Base-by-base conservation (phyloP, 306 rosid genomes). In the Citrullus amarus region DNA sequence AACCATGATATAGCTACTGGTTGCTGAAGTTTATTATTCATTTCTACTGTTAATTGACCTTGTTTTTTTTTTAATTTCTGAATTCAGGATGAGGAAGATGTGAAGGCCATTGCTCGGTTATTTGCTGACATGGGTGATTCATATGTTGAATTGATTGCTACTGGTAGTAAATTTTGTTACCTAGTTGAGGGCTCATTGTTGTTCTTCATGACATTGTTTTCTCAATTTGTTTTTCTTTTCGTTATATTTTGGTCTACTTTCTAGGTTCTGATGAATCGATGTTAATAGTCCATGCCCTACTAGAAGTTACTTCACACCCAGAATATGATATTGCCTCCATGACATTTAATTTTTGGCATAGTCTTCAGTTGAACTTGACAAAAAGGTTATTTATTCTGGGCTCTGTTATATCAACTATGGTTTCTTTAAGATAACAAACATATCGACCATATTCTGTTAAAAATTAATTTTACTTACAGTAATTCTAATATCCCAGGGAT, bases 51-150 rank as follows among this genome's bases (percentile, higher is more conserved):
- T 78, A 41, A 28, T 76, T 66, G 68, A 58, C 74, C n/a, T 54
- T 53, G 11, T 34, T 25, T 25, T 25, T 25, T 25, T 25, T 25
- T 25, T 25, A 54, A 36, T 83, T 46, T 81, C 78, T 82, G 22
- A 67, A 86, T 86, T 80, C 78, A 96, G 99, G 99, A 92, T 75
- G 99, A 96, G 85, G 99, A 96, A 87, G 99, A 96, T 79, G 98
- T 91, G 85, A 96, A 96, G 94, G 98, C 99, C 9, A 91, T 96
- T 88, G 97, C 96, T 79, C 91, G 98, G 82, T 89, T 96, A 82
- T 96, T 91, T 90, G 93, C 99, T 16, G 99, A 93, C 89, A 93
- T 96, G 99, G 99, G 99, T 63, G 98, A 96, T 87, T 92, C 98
- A 56, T 96, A 93, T 41, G 98, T 96, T 74, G 98, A 93, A 74